Percentiles rank a stretch among this genome's conserved stretches.
Conservation (phyloP, 345 rosid species). For the Citrus reticulata region DNA sequence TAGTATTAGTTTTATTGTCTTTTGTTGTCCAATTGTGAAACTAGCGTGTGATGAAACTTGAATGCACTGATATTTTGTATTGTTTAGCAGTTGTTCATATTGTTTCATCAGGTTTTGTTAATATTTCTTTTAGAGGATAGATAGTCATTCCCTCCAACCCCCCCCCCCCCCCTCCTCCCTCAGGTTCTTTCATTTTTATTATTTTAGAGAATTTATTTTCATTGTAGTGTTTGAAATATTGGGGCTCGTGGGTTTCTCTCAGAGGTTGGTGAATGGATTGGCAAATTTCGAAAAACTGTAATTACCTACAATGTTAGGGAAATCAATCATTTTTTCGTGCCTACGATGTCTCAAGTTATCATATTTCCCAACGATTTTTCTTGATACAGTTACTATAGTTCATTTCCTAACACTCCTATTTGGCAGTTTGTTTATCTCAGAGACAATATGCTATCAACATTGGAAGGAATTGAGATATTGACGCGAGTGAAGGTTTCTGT, state of each 20-base stretch:
- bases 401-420: conserved; percentile 23
- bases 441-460: conserved; percentile 80
- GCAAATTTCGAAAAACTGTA: neutral
- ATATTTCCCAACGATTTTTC: neutral
- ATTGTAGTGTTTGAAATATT: neutral
- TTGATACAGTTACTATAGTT: neutral
- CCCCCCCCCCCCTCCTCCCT: too few species aligned
- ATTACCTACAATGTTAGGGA: neutral
- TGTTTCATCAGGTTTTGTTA: neutral
- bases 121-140: neutral
- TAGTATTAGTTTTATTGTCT: neutral
- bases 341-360: neutral
- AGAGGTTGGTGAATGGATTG: neutral
- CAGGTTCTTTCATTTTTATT: neutral
- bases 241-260: neutral
- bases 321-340: neutral
- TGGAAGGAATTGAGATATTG: conserved; percentile 94
- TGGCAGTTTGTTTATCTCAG: conserved; percentile 95
- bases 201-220: neutral
- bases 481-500: conserved; percentile 85
- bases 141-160: too few species aligned
- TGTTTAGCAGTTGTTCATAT: neutral
- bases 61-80: neutral
- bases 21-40: neutral
- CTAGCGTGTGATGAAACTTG: neutral